Conservation (phyloP, 2,329 filamentous ascomycete species). For the Rutstroemia sp. region DNA sequence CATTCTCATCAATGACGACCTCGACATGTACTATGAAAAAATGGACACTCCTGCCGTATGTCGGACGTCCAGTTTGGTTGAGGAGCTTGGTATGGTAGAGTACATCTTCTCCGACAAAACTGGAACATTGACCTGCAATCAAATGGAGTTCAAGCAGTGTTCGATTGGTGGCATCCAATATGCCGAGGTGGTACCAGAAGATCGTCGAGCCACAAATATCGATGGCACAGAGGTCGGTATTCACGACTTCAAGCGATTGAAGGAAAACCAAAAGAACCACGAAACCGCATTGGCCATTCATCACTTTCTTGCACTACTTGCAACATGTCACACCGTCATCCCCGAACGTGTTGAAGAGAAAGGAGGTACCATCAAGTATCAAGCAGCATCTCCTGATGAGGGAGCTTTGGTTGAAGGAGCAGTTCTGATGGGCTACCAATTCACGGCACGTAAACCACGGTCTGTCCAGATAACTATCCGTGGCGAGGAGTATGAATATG, state of each 20-base stretch:
- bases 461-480: conserved; percentile 76
- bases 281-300: conserved; percentile 55
- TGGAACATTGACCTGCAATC: conserved; percentile 92
- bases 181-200: conserved; percentile 84
- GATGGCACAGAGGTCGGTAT: conserved; percentile 69
- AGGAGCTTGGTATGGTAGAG: conserved; percentile 96
- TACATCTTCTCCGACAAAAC: conserved; percentile 99
- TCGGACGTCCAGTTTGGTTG: conserved; percentile 89
- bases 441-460: conserved; percentile 82
- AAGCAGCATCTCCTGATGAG: conserved; percentile 94
- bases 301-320: conserved; percentile 79
- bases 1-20: conserved; percentile 94
- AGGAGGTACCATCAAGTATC: conserved; percentile 82
- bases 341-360: conserved; percentile 79
- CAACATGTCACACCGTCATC: conserved; percentile 95
- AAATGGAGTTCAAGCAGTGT: conserved; percentile 98
- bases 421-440: conserved; percentile 76
- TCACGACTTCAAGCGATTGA: conserved; percentile 58
- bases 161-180: conserved; percentile 93
- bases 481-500: conserved; percentile 71
- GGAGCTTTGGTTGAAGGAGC: conserved; percentile 94
- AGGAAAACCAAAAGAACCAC: conserved; percentile 52
- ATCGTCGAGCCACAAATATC: conserved; percentile 70
- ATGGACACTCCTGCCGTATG: conserved; percentile 94
- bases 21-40: conserved; percentile 96